Evolutionary conservation across 805 yeast genomes (phyloP).

Genomic region (Candida krabiensis): DNA sequence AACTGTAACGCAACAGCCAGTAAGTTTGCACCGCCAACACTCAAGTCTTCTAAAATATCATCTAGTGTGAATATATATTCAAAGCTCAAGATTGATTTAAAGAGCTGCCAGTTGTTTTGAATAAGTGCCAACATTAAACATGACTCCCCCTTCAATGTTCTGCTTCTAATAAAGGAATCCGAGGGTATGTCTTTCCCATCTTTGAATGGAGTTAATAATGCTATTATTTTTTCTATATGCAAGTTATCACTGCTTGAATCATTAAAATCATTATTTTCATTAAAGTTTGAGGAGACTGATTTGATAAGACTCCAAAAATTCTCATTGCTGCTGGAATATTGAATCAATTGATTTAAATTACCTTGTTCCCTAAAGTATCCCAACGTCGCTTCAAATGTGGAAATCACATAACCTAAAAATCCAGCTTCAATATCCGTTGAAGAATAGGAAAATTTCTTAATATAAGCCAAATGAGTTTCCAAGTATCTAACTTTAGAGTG

Average conservation of each 20-base stretch:
- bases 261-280: conserved; percentile 17
- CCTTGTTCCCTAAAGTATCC: conserved; percentile 51
- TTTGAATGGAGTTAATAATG: conserved; percentile 15
- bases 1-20: conserved; percentile 61
- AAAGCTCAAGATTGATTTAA: conserved; percentile 45
- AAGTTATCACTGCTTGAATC: conserved; percentile 19
- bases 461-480: conserved; percentile 63
- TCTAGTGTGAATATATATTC: conserved; percentile 58
- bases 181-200: conserved; percentile 10
- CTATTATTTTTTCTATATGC: conserved; percentile 11
- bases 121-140: conserved; percentile 62
- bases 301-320: conserved; percentile 55
- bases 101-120: conserved; percentile 43
- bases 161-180: conserved; percentile 34
- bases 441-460: conserved; percentile 54
- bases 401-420: conserved; percentile 68
- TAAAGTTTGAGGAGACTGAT: conserved; percentile 24
- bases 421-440: conserved; percentile 53
- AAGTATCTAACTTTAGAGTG: conserved; percentile 59
- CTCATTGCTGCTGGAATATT: conserved; percentile 47
- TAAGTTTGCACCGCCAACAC: conserved; percentile 53
- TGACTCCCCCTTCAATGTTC: conserved; percentile 67
- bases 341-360: conserved; percentile 38
- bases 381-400: conserved; percentile 82
- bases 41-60: conserved; percentile 64